Percentiles rank a stretch among this genome's conserved stretches.
These are phyloP conservation scores for Phytophthora constricta DNA, from an alignment of 352 stramenopile genomes.

Conservation along the genomic window DNA sequence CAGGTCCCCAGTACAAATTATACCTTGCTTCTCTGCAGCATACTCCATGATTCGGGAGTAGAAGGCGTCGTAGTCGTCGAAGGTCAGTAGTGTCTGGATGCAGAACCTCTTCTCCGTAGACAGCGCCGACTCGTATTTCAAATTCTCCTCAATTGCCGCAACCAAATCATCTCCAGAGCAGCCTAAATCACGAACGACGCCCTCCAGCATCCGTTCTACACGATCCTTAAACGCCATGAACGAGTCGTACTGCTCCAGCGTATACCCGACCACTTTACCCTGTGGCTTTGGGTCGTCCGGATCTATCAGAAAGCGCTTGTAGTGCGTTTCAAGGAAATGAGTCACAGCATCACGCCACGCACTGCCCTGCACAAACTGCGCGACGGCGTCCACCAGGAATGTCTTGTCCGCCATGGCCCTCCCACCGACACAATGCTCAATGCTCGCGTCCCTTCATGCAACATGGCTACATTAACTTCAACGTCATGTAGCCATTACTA, in stretches of 20 bases:
- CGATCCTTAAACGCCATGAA: conserved; percentile 80
- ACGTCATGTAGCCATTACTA: not conserved
- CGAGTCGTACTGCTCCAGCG: conserved; percentile 66
- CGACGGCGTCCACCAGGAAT: conserved; percentile 78
- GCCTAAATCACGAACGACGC: conserved; percentile 60
- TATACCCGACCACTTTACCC: conserved; percentile 41
- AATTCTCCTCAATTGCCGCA: conserved; percentile 49
- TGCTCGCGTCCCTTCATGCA: conserved; percentile 19
- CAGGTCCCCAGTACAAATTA: too few species aligned
- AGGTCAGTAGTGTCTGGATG: conserved; percentile 76
- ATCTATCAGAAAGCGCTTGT: conserved; percentile 48
- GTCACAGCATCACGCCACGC: conserved; percentile 58
- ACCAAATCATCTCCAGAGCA: conserved; percentile 70
- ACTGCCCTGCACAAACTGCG: conserved; percentile 69
- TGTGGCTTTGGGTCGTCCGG: conserved; percentile 29
- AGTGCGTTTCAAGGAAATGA: conserved; percentile 67
- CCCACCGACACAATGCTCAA: not conserved
- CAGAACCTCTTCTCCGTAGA: conserved; percentile 63
- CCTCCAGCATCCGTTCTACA: conserved; percentile 68
- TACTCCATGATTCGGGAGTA: conserved; percentile 62
- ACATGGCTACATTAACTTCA: conserved; percentile 18
- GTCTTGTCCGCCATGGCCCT: conserved; percentile 48
- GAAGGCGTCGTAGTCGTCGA: conserved; percentile 76
- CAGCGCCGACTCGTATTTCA: conserved; percentile 36
- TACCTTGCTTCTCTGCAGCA: conserved; percentile 49